Evolutionary conservation across 768 basidiomycete species (phyloP), one percentile per base, ranked within the genome.

Genomic region (Trametes coccinea): DNA sequence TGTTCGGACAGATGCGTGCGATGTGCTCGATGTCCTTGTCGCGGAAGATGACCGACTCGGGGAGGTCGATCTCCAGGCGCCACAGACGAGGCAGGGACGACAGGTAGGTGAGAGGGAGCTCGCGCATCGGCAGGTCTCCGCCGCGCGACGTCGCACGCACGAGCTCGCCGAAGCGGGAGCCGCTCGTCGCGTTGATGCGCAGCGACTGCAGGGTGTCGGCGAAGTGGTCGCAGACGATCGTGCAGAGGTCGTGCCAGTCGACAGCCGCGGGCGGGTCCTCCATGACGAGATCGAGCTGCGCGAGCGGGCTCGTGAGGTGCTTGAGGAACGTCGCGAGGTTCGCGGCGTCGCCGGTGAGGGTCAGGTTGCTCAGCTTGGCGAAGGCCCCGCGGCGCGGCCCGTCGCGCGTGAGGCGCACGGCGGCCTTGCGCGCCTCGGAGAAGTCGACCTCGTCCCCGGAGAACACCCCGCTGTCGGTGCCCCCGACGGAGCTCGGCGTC

Each of bases 151-250:
- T 87, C 8, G 91, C 89, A 56, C 92, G 86, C 52, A 90, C 84
- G 48, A 95, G 82, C 63, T 95, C 92, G 4, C 83, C 81, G 78
- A 92, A 95, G 56, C 90, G 84, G n/a, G 84, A 85, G 27, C 87
- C 82, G 16, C 88, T 84, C 0, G 84, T 86, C 5, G 89, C 87
- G 27, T 80, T 75, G 63, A 92, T 79, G 57, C 82, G 81, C 62
- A 92, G 72, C 9, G 82, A 80, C 67, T 84, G 81, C 53, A 92
- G 75, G 13, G 84, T 81, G 48, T 78, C 72, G 13, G 81, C 78
- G 66, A 90, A 89, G 65, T 80, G 76, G 63, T 89, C 84, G 66
- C 81, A 85, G 53, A 92, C 79, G 68, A 88, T 69, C 48, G 74
- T 74, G 44, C 84, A 88, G 17, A 92, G 78, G 64, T 90, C 85